A percentile compares a stretch with the other conserved stretches of the same genome.
phyloP scores from a whole-genome alignment of 129 eudicot species.

The Tanacetum coccineum region DNA sequence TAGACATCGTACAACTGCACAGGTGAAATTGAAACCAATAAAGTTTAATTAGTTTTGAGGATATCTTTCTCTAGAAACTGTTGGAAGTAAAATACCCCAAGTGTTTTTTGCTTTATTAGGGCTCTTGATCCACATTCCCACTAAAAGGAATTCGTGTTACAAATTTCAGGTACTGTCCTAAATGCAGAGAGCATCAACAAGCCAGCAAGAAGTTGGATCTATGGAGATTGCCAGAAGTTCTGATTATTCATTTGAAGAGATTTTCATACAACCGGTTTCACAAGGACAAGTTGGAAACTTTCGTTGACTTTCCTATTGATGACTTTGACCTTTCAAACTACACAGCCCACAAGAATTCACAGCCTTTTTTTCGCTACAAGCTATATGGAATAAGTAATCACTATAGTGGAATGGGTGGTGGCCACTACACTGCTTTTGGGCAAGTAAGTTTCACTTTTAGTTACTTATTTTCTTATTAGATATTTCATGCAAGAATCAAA shows the following conservation, averaged over 20 bases:
- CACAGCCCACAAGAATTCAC: conserved; percentile 36
- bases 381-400: conserved; percentile 82
- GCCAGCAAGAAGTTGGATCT: conserved; percentile 87
- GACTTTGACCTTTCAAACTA: conserved; percentile 60
- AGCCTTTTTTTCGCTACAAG: conserved; percentile 40
- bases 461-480: not conserved
- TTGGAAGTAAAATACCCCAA: too few species aligned
- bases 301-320: conserved; percentile 82
- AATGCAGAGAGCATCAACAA: conserved; percentile 70
- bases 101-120: not conserved
- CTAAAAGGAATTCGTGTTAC: not conserved
- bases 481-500: not conserved
- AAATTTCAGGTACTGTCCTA: conserved; percentile 74
- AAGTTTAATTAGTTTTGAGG: too few species aligned
- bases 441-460: conserved; percentile 51
- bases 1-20: too few species aligned
- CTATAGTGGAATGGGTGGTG: conserved; percentile 78
- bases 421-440: conserved; percentile 89
- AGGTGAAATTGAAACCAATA: too few species aligned
- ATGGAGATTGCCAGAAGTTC: conserved; percentile 87
- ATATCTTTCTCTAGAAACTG: too few species aligned
- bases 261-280: conserved; percentile 58
- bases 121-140: not conserved
- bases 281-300: conserved; percentile 74
- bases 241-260: conserved; percentile 82